Evolutionary conservation across 1,284 basidiomycete genomes (phyloP), one percentile per base, ranked within the genome.

Genomic region (Heterobasidion occidentale): DNA sequence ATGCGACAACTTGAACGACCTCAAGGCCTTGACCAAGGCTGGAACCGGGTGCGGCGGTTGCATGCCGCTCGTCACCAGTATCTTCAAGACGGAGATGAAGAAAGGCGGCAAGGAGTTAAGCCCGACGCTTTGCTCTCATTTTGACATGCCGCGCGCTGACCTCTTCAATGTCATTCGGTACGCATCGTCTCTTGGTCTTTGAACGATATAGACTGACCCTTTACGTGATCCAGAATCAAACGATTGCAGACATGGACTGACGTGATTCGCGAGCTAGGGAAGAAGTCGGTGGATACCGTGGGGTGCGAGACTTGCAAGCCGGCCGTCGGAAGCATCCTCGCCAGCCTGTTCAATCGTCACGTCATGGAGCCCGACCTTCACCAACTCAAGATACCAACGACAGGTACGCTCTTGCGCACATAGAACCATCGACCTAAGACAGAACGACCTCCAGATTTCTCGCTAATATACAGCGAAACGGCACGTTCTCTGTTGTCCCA

Each of bases 1-100:
- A n/a, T 17, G 33, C 15, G 34, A 14, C 7, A 12, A 35, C 35
- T 35, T 51, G 15, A 36, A 36, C 34, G 50, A 38, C 33, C 6
- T 51, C 50, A 51, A 51, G 34, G 20, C 33, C 35, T 27, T 15
- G 33, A 51, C 50, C 19, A 51, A 51, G 50, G 50, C 50, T 35
- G 50, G 50, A 51, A 27, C 50, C 8, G 50, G 50, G 11, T 51
- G 50, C 17, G 50, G 50, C 11, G 50, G 50, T 12, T 51, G 50
- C 36, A 36, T 51, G 34, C 36, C 36, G 11, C 36, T 36, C 35
- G 15, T 51, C 17, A 51, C 50, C 12, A 51, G 35, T 9, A 51
- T 51, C 50, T 51, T 36, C 36, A 51, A 51, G 34, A 35, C 36
- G 35, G 50, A 51, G 36, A 51, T 51, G 50, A 51, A 51, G 9